Evolutionary conservation across 2,329 filamentous ascomycete species (phyloP).

Genomic region (Aspergillus tamarii): DNA sequence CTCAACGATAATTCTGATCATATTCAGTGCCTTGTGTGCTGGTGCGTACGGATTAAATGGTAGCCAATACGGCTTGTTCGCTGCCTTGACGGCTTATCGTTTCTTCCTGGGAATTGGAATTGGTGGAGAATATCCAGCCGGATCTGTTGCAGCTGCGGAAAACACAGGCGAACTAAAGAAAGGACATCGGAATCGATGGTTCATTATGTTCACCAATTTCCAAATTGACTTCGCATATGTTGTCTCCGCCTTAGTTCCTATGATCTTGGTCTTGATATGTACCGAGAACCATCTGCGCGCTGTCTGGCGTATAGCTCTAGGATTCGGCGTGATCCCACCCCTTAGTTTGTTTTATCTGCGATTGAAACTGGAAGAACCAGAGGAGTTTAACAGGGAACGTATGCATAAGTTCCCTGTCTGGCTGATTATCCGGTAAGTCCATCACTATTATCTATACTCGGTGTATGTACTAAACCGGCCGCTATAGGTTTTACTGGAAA

Average conservation of each 20-base stretch:
- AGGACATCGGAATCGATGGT: constrained; percentile 87
- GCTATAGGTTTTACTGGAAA: constrained; percentile 69
- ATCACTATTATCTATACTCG: constrained; percentile 39
- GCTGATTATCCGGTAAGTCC: constrained; percentile 53
- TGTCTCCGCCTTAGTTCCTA: constrained; percentile 75
- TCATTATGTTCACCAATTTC: constrained; percentile 85
- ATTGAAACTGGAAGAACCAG: constrained; percentile 74
- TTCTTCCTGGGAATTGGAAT: constrained; percentile 85
- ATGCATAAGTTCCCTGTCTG: constrained; percentile 64
- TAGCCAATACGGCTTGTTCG: constrained; percentile 71
- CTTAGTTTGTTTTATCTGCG: constrained; percentile 72
- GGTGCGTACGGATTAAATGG: constrained; percentile 76
- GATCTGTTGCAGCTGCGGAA: constrained; percentile 82
- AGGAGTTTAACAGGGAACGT: constrained; percentile 72
- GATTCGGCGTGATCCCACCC: constrained; percentile 77
- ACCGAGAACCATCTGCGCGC: constrained; percentile 67
- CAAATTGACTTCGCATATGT: constrained; percentile 88
- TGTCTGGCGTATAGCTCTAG: constrained; percentile 82
- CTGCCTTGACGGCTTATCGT: constrained; percentile 77
- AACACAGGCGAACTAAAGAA: constrained; percentile 78
- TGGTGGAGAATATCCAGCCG: constrained; percentile 61
- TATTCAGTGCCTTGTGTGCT: constrained; percentile 80
- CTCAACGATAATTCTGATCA: constrained; percentile 79
- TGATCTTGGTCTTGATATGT: constrained; percentile 63
- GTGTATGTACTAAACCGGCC: constrained; percentile 37